Evolutionary conservation across 805 yeast genomes (phyloP), one percentile per base, ranked within the genome.

Genomic region (Pichia gijzeniarum): DNA sequence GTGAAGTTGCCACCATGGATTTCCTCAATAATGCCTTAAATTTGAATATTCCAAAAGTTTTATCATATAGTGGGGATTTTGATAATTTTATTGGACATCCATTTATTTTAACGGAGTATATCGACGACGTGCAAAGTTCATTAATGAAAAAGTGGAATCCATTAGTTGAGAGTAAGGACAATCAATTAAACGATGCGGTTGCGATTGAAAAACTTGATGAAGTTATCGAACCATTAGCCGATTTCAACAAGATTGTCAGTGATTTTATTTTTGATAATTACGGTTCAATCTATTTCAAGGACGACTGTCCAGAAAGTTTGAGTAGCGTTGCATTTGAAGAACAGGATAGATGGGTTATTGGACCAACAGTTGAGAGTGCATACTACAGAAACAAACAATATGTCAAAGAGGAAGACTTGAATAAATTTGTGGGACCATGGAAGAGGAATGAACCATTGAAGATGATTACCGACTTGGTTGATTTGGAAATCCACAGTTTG

Each of bases 1-100:
- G 89, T 61, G 99, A 91, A 64, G 96, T 82, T 44, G 99, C 99
- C 18, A 91, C 98, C 1, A 70, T 86, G 72, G 98, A 91, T 64
- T 93, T 85, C 63, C 72, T 82, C 45, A 63, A 71, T 31, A 64
- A 75, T 52, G 86, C 87, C 59, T 65, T 85, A 44, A 79, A 79
- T 1, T 63, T 84, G 40, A 73, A 75, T 20, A 85, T 85, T 37
- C 97, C 97, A 35, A 79, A 76, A 55, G 85, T 86, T 12, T 67
- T 79, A 45, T 75, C 83, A 2, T 85, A 79, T 58, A 87, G 88
- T 48, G 70, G 77, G 25, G 73, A 76, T 38, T 64, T 70, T 19
- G 64, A 75, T 38, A 91, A 90, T 61, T 73, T 79, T 13, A 58
- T 90, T 30, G 76, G 79, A 42, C 64, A 80, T 28, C 95, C 96